Conservation (phyloP, 192 early-diverging fungal genomes). For the Dissophora globulifera region DNA sequence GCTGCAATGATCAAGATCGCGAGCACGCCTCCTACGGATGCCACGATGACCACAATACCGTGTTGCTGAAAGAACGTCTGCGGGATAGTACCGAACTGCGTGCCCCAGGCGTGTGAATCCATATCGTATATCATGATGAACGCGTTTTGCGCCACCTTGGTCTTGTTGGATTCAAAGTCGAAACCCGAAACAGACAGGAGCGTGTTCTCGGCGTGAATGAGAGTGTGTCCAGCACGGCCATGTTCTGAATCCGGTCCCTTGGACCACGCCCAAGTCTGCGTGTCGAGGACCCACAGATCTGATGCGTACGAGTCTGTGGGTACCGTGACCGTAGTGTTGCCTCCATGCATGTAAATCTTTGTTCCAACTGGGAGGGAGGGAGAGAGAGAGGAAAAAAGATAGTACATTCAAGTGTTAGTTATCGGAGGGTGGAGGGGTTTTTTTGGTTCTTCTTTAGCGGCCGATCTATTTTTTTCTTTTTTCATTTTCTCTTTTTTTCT, state of each 20-base stretch:
- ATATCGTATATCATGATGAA: slow-evolving; percentile 27
- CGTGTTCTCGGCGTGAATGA: slow-evolving; percentile 13
- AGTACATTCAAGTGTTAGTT: too few species aligned
- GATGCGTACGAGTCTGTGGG: slow-evolving; percentile 23
- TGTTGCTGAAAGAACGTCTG: slow-evolving; percentile 21
- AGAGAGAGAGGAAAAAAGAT: too few species aligned
- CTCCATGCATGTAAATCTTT: slow-evolving; percentile 50
- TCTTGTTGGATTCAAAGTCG: slow-evolving; percentile 21
- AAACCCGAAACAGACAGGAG: slow-evolving; percentile 34
- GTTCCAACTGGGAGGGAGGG: slow-evolving; percentile 24
- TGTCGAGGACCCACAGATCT: slow-evolving; percentile 39
- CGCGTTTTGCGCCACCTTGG: slow-evolving; percentile 18
- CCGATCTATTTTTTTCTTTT: too few species aligned
- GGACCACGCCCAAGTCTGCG: slow-evolving; percentile 29
- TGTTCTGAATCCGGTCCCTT: neutral
- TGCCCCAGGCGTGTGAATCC: slow-evolving; percentile 12
- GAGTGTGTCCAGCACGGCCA: slow-evolving; percentile 34
- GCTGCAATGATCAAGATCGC: slow-evolving; percentile 16
- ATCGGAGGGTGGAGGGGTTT: too few species aligned
- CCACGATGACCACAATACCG: slow-evolving; percentile 19
- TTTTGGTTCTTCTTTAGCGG: too few species aligned
- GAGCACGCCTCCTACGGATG: slow-evolving; percentile 17
- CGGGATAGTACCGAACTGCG: slow-evolving; percentile 29
- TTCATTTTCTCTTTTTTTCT: too few species aligned
- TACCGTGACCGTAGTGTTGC: slow-evolving; percentile 38